These are phyloP conservation scores for Coemansia sp. DNA, from an alignment of 192 early-diverging fungal species.

Conservation along the genomic window DNA sequence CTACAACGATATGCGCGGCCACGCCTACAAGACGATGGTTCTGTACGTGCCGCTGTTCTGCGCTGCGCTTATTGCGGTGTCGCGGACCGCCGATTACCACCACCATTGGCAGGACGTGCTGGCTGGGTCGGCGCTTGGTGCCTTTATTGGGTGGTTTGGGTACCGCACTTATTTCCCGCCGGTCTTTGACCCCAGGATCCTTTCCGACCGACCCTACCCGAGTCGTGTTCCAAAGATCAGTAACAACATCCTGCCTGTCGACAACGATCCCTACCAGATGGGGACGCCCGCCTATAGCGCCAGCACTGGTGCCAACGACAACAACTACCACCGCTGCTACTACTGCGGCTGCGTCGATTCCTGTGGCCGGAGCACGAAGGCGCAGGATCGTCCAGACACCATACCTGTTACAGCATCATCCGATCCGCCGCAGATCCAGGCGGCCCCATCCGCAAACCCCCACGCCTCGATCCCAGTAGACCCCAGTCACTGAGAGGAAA, in stretches of 20 bases:
- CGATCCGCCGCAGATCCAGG: not conserved
- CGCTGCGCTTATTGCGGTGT: conserved; percentile 60
- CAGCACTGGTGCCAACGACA: not conserved
- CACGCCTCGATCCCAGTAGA: conserved; percentile 1
- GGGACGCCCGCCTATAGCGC: conserved; percentile 19
- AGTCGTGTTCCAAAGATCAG: conserved; percentile 32
- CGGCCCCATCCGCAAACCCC: not conserved
- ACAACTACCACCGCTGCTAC: conserved; percentile 11
- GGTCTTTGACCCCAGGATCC: conserved; percentile 25
- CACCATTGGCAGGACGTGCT: conserved; percentile 68
- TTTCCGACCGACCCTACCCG: conserved; percentile 49
- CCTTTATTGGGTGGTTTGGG: conserved; percentile 40
- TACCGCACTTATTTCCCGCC: conserved; percentile 50
- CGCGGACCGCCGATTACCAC: conserved; percentile 65
- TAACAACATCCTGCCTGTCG: conserved; percentile 24
- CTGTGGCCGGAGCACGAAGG: not conserved
- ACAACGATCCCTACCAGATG: conserved; percentile 41
- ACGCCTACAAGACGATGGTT: conserved; percentile 67
- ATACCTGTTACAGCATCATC: not conserved
- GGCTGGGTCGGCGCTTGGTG: conserved; percentile 56
- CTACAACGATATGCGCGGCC: conserved; percentile 62
- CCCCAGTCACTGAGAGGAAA: not conserved
- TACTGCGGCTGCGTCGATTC: conserved; percentile 1
- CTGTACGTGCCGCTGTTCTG: conserved; percentile 46
- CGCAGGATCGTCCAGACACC: not conserved